A percentile compares a stretch with the other conserved stretches of the same genome.
Conservation (phyloP, 2,329 filamentous ascomycete genomes). For the Arthrobotrys entomopaga region DNA sequence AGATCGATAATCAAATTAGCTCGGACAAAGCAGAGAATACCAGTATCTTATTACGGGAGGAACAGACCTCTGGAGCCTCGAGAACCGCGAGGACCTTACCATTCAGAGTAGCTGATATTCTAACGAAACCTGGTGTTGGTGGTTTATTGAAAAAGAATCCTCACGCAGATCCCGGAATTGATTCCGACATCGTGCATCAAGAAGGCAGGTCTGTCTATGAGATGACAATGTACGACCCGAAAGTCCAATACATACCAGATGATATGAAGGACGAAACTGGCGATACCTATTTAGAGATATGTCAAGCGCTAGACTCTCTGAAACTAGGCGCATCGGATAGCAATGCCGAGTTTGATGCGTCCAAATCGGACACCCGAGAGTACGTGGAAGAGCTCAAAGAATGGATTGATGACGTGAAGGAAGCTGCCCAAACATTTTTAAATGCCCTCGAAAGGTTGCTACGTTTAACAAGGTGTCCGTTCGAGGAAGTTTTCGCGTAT, state of each 20-base stretch:
- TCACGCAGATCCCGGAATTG: neutral
- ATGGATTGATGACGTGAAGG: constrained; percentile 17
- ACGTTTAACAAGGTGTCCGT: neutral
- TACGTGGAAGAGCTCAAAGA: constrained; percentile 4
- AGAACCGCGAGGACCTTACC: neutral
- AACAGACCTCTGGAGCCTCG: neutral
- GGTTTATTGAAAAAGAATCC: neutral
- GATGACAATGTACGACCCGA: neutral
- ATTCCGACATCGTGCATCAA: neutral
- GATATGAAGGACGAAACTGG: neutral
- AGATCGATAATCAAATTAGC: neutral
- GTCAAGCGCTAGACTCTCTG: neutral
- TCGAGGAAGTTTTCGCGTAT: neutral
- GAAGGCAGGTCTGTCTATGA: neutral
- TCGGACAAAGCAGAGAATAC: neutral
- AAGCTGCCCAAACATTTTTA: neutral
- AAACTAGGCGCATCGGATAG: neutral
- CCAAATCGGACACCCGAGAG: constrained; percentile 6
- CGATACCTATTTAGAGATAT: constrained; percentile 1
- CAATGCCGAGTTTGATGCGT: neutral
- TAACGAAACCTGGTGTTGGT: neutral
- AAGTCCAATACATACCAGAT: neutral
- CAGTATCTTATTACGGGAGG: neutral
- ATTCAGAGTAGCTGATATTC: constrained; percentile 16
- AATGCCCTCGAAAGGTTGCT: neutral